These are phyloP conservation scores for Fraxinus angustifolia DNA, from an alignment of 305 asterid species.

Conservation along the genomic window DNA sequence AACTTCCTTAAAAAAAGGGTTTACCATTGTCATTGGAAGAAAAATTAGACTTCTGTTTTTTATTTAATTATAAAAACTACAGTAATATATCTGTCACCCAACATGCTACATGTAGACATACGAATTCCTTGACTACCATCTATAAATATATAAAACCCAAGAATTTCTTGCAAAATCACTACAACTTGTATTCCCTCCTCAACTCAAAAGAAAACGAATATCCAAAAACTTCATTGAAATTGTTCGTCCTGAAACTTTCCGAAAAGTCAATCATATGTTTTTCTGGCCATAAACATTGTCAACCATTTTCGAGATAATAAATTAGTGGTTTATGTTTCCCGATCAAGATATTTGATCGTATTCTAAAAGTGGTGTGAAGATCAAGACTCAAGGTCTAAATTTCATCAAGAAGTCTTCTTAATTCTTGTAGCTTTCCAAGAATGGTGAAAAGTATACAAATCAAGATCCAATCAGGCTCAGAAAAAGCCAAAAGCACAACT, in stretches of 20 bases:
- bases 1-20: background rate
- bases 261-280: background rate
- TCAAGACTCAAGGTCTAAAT: background rate
- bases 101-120: background rate
- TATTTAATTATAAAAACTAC: background rate
- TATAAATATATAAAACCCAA: constrained; percentile 35
- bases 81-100: background rate
- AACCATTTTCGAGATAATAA: background rate
- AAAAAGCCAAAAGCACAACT: background rate
- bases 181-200: background rate
- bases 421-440: background rate
- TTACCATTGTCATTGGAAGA: background rate
- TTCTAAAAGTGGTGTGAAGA: background rate
- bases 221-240: background rate
- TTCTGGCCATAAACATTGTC: background rate
- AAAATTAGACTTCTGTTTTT: background rate
- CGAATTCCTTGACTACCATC: background rate
- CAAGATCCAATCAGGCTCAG: background rate
- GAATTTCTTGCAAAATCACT: constrained; percentile 22
- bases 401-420: background rate
- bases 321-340: background rate
- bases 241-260: background rate
- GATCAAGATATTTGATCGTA: background rate
- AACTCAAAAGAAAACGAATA: background rate
- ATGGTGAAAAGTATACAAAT: background rate